Evolutionary conservation across 805 yeast genomes (phyloP).

Genomic region (Teunomyces aglyptinius): DNA sequence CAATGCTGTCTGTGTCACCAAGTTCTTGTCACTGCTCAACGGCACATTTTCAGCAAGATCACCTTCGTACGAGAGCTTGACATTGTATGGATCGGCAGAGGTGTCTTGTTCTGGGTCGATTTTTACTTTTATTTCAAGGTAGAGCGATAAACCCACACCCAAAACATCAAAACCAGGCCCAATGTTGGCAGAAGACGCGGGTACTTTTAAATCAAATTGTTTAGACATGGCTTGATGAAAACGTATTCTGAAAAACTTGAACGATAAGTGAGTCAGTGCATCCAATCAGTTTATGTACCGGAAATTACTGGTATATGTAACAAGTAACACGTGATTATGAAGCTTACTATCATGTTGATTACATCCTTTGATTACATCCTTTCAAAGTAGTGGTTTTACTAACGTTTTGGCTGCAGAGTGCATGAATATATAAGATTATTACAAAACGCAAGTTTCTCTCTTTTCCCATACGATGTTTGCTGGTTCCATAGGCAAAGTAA

Average conservation of each 20-base stretch:
- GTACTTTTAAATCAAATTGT: constrained; percentile 64
- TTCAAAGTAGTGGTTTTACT: too few relatives aligned
- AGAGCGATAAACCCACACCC: constrained; percentile 84
- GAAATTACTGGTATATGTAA: neutral
- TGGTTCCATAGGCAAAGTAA: constrained; percentile 81
- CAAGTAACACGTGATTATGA: too few relatives aligned
- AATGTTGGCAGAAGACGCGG: constrained; percentile 96
- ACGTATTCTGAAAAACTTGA: constrained; percentile 2
- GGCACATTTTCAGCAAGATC: constrained; percentile 86
- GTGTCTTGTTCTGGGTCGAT: constrained; percentile 54
- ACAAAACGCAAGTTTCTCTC: constrained; percentile 39
- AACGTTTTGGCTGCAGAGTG: too few relatives aligned
- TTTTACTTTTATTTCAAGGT: constrained; percentile 64
- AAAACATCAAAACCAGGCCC: constrained; percentile 98
- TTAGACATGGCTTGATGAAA: constrained; percentile 3
- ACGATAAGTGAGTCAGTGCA: neutral
- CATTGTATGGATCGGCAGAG: constrained; percentile 62
- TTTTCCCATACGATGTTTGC: constrained; percentile 71
- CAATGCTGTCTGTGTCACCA: constrained; percentile 89
- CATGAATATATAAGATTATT: neutral
- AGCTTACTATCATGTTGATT: too few relatives aligned
- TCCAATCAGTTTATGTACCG: neutral
- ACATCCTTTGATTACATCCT: too few relatives aligned
- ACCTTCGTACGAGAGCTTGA: constrained; percentile 66
- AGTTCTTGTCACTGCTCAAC: constrained; percentile 68